Evolutionary conservation across 2,329 filamentous ascomycete species (phyloP), one percentile per base, ranked within the genome.

Genomic region (Sporothrix mexicana): DNA sequence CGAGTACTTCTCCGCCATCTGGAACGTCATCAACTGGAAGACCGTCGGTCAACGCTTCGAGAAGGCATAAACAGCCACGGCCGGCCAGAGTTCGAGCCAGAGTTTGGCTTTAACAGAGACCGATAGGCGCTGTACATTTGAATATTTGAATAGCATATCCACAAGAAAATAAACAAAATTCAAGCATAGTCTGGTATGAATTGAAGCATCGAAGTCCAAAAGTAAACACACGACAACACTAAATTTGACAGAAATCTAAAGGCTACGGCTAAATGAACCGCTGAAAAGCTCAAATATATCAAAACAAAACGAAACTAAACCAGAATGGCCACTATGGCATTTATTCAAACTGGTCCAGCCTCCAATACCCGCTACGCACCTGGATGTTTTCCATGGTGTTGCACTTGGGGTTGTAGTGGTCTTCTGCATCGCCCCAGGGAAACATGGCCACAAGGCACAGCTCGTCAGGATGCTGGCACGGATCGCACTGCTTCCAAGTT

Each of bases 21-120:
- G 95, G 95, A 93, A 97, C 77, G 94, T 97, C 68, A 86, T 97
- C 82, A 97, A 97, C 90, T 98, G 95, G 95, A 94, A 94, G 88
- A 89, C 92, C 45, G 95, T 94, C 61, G 91, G 93, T 82, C 90
- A 91, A 86, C 89, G 93, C 76, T 94, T 93, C 80, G 74, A 75
- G 1, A 76, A 77, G 73, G 74, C 75, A n/a, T 77, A 73, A 67
- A 25, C 10, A n/a, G n/a, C n/a, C n/a, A n/a, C n/a, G n/a, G n/a
- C n/a, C n/a, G n/a, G n/a, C n/a, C n/a, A n/a, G n/a, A n/a, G n/a
- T n/a, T n/a, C n/a, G n/a, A n/a, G n/a, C n/a, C n/a, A n/a, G n/a
- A n/a, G n/a, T 30, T 30, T 30, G 5, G 30, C 30, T 30, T 36
- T 7, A 36, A 7, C 30, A n/a, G 30, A 36, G 30, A 36, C 30